Evolutionary conservation across 164 flowering plant species (phyloP), one percentile per base, ranked within the genome.

Genomic region (Pachysandra terminalis): DNA sequence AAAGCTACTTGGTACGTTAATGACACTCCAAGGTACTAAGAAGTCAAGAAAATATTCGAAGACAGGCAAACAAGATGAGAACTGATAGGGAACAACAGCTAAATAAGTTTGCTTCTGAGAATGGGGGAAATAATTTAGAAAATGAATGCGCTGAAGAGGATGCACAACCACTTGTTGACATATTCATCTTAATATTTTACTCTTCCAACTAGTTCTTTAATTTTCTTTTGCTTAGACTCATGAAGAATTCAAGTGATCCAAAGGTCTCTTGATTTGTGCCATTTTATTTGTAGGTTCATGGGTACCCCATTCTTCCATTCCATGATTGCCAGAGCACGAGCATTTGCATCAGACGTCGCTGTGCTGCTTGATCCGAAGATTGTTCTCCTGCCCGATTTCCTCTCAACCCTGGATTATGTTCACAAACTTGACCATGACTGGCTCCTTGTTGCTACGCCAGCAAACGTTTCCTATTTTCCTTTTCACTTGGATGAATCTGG

Each of bases 251-350:
- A 12, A 63, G 14, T 24, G 48, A 19, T 27, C n/a, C 37, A 59
- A 16, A 17, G 32, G 23, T 9, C 28, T 56, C 21, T 3, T 32
- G 23, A n/a, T 63, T 9, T 61, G 56, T 51, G 19, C 24, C 28
- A 28, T 49, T 68, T 56, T 45, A n/a, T 69, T 32, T 71, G 9
- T 79, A 90, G 99, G 79, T 92, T 95, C 73, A 79, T 84, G 7
- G 97, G 94, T 19, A 84, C 87, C 23, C 97, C 99, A n/a, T 95
- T 87, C 70, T 90, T 89, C 60, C 97, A 95, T 83, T 90, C 97
- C 68, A 95, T 95, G 94, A 78, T 95, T 56, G 87, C 89, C 56
- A 83, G 93, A 72, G 68, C 97, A 56, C 81, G 61, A 63, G 79
- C 82, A 68, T 90, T 86, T 55, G 51, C 63, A 21, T 83, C 96